Evolutionary conservation across 148 eudicot genomes (phyloP), one percentile per base, ranked within the genome.

Genomic region (Polygonum maritimum): DNA sequence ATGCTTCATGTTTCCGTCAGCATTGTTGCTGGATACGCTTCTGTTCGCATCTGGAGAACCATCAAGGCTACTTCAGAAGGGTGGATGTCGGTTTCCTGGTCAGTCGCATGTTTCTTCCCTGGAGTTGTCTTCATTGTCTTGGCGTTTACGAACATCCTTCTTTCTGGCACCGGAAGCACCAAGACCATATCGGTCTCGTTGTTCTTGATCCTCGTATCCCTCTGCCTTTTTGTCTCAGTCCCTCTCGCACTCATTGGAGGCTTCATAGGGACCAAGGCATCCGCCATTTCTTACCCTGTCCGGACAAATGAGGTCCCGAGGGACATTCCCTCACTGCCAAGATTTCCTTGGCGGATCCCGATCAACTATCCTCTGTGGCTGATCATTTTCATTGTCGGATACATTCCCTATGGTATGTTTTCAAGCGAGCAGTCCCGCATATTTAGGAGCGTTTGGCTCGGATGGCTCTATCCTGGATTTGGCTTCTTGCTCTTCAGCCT

Each of bases 211-310:
- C 85, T 87, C 33, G 47, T 89, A 49, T 82, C 81, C 10, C 91
- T 89, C 62, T 89, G 91, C 88, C 86, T 89, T 49, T 87, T 87
- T 79, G 78, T 89, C 39, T 89, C 89, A 0, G 91, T 89, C 15
- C 91, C 91, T 1, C 91, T 89, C 38, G 86, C 93, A 40, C 82
- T 89, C 22, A 48, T 89, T 69, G 91, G 93, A 52, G 93, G 93
- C 62, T 85, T 73, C 78, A 69, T 89, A 12, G 93, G 89, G 51
- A 83, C 88, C 40, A 79, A 81, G 52, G 86, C 89, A 33, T 82
- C 76, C 72, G 88, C 83, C 19, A 83, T 88, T 45, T 71, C 78
- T 31, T 88, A 52, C 76, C 93, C 93, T 1, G 89, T 87, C 11
- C 75, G 88, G 36, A 87, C 88, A 12, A 87, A 89, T 58, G 91